Percentiles rank a stretch among this genome's conserved stretches.
Evolutionary conservation across 2,329 filamentous ascomycete species (phyloP).

Genomic region (Fusarium continuum): DNA sequence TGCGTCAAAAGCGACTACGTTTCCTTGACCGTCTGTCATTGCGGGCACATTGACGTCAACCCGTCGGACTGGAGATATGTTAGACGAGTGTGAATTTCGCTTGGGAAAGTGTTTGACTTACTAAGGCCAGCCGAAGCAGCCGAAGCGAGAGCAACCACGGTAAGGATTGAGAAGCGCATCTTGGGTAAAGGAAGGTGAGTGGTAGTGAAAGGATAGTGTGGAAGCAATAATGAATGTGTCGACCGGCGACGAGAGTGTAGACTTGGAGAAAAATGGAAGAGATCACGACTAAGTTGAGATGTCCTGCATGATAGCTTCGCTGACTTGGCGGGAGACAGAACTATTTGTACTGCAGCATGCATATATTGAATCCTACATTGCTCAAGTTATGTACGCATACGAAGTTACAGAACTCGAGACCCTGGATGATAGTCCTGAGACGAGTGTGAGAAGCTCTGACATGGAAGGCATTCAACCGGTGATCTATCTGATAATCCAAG

Average conservation of each 20-base stretch:
- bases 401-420: slow-evolving; percentile 17
- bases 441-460: slow-evolving; percentile 14
- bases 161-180: slow-evolving; percentile 63
- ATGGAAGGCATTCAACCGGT: not conserved
- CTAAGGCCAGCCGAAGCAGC: slow-evolving; percentile 54
- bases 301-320: slow-evolving; percentile 4
- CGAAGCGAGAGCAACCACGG: slow-evolving; percentile 58
- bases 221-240: slow-evolving; percentile 50
- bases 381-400: not conserved
- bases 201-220: slow-evolving; percentile 19
- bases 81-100: not conserved
- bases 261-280: slow-evolving; percentile 6
- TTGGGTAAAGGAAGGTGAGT: slow-evolving; percentile 47
- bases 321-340: not conserved
- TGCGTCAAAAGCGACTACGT: slow-evolving; percentile 57
- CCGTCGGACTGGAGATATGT: slow-evolving; percentile 25
- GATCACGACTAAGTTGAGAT: slow-evolving; percentile 8
- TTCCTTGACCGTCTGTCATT: slow-evolving; percentile 58
- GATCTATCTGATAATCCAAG: slow-evolving; percentile 2
- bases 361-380: not conserved
- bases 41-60: slow-evolving; percentile 51
- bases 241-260: slow-evolving; percentile 59
- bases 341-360: slow-evolving; percentile 25
- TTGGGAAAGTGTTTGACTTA: slow-evolving; percentile 28
- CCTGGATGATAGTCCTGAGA: slow-evolving; percentile 17